phyloP scores from a whole-genome alignment of 768 basidiomycete species.

The Amanita subjunquillea region DNA sequence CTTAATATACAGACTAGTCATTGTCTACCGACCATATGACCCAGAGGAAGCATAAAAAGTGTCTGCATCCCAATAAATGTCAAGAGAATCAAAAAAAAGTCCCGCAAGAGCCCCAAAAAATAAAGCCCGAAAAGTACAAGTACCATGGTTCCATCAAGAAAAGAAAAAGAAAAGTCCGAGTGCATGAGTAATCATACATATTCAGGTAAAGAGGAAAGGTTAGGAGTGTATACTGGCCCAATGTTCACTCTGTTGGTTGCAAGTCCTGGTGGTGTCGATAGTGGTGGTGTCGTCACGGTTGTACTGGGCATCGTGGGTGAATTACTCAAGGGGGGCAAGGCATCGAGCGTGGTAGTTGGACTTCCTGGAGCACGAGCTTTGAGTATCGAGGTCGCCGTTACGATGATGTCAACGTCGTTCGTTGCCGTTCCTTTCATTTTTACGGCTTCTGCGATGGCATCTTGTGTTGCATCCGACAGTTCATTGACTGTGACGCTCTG shows the following conservation, averaged over 20 bases:
- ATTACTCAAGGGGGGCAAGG: background rate
- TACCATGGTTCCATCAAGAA: constrained; percentile 17
- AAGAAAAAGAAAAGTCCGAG: constrained; percentile 11
- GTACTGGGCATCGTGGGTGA: background rate
- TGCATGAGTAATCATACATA: constrained; percentile 23
- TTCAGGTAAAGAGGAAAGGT: constrained; percentile 30
- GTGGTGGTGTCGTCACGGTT: constrained; percentile 3
- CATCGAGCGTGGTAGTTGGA: constrained; percentile 6
- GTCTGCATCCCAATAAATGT: constrained; percentile 1
- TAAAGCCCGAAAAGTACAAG: constrained; percentile 17
- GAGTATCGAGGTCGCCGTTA: constrained; percentile 50
- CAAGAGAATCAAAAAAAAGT: constrained; percentile 5
- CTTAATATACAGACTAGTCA: constrained; percentile 14
- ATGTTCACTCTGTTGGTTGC: constrained; percentile 5
- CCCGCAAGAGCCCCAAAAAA: constrained; percentile 12
- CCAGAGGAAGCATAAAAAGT: constrained; percentile 7
- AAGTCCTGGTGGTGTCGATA: constrained; percentile 6
- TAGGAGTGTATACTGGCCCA: constrained; percentile 17
- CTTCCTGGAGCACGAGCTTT: constrained; percentile 28
- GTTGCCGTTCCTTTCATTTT: constrained; percentile 63
- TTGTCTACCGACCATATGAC: constrained; percentile 7
- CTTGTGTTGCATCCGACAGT: constrained; percentile 41
- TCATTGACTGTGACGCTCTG: constrained; percentile 42
- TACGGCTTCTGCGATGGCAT: constrained; percentile 75
- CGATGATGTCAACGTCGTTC: constrained; percentile 74